phyloP scores from a whole-genome alignment of 192 early-diverging fungal species.

The Backusella macrospora region DNA sequence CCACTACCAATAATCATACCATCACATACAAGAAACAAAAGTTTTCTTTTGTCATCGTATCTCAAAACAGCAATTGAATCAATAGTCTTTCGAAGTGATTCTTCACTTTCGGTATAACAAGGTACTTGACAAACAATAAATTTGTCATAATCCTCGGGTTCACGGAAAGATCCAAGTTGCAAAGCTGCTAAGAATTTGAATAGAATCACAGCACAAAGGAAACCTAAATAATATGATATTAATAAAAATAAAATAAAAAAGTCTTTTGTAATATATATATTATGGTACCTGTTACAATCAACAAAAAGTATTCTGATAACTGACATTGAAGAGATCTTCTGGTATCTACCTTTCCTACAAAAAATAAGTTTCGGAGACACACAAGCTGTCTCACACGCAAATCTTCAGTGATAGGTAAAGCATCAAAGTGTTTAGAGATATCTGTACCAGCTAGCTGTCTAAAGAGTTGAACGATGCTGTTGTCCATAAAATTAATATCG shows the following conservation, averaged over 20 bases:
- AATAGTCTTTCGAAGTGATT: constrained; percentile 88
- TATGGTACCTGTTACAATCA: constrained; percentile 63
- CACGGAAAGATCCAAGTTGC: constrained; percentile 70
- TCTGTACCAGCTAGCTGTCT: constrained; percentile 64
- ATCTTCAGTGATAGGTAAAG: constrained; percentile 51
- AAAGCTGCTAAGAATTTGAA: constrained; percentile 81
- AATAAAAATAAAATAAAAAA: constrained; percentile 47
- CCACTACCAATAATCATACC: constrained; percentile 97
- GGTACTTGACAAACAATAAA: constrained; percentile 95
- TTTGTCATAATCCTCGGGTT: constrained; percentile 83
- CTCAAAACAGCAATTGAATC: constrained; percentile 89
- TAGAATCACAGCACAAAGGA: constrained; percentile 84
- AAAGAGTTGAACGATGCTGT: constrained; percentile 65
- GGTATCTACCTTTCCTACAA: constrained; percentile 84
- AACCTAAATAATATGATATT: constrained; percentile 29
- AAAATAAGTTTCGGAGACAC: constrained; percentile 86
- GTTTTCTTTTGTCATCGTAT: constrained; percentile 98
- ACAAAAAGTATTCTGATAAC: constrained; percentile 84
- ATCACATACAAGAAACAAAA: constrained; percentile 95
- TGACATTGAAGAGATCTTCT: constrained; percentile 82
- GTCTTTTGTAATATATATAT: constrained; percentile 51
- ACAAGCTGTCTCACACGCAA: constrained; percentile 56
- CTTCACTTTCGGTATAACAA: constrained; percentile 98
- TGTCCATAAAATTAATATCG: constrained; percentile 66
- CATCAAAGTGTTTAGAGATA: constrained; percentile 65